Percentiles rank a stretch among this genome's conserved stretches.
Evolutionary conservation across 176 grass and related monocot genomes (phyloP).

Genomic region (Eleusine indica): DNA sequence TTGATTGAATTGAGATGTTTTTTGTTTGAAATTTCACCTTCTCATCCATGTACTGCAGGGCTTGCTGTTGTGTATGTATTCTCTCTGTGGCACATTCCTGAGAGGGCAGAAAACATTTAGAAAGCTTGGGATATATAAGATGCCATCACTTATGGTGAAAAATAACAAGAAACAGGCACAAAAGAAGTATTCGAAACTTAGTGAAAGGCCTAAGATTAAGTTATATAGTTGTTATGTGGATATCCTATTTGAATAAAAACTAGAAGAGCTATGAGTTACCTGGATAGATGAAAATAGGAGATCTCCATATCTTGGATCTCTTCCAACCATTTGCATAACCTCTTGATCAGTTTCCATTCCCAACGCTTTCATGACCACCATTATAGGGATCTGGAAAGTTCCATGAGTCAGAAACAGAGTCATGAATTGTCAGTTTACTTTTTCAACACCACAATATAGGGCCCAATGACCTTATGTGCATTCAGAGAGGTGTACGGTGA

Average conservation of each 20-base stretch:
- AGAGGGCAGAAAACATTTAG: slow-evolving; percentile 23
- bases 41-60: slow-evolving; percentile 81
- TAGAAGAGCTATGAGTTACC: slow-evolving; percentile 46
- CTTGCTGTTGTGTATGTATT: slow-evolving; percentile 90
- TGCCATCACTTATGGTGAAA: too few species aligned
- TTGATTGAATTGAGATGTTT: background rate
- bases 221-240: background rate
- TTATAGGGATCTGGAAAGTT: slow-evolving; percentile 80
- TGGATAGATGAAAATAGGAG: slow-evolving; percentile 84
- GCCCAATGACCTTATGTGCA: background rate
- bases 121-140: background rate
- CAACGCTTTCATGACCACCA: slow-evolving; percentile 96
- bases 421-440: slow-evolving; percentile 26
- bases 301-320: slow-evolving; percentile 77
- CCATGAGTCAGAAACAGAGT: slow-evolving; percentile 26
- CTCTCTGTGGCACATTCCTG: slow-evolving; percentile 93
- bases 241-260: slow-evolving; percentile 7
- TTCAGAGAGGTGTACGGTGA: background rate
- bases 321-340: slow-evolving; percentile 90
- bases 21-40: slow-evolving; percentile 52
- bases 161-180: slow-evolving; percentile 10
- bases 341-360: slow-evolving; percentile 96
- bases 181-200: background rate
- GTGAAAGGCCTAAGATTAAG: background rate
- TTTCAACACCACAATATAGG: slow-evolving; percentile 7